phyloP scores from a whole-genome alignment of 2,329 filamentous ascomycete genomes.

The Epichloe scottii region DNA sequence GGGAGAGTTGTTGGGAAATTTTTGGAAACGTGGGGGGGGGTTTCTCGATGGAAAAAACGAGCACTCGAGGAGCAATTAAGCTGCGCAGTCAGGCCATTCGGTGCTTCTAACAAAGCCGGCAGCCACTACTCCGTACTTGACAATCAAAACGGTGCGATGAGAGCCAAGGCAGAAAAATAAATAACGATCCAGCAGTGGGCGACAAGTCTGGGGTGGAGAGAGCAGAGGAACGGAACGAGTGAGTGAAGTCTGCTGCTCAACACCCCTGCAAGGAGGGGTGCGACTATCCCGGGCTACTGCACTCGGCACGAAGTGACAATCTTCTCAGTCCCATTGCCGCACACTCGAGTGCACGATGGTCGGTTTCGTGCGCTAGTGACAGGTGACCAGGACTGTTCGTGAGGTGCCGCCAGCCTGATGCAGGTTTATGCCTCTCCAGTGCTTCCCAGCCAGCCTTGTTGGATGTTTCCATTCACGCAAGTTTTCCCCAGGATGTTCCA shows the following conservation, averaged over 20 bases:
- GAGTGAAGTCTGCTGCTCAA: too few species aligned
- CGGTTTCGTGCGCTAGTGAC: too few species aligned
- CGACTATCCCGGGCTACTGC: neutral
- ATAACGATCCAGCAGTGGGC: neutral
- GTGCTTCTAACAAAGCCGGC: conserved; percentile 5
- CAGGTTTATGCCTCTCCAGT: neutral
- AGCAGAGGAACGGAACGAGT: conserved; percentile 4
- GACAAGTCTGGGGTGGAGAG: conserved; percentile 4
- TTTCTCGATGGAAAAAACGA: neutral
- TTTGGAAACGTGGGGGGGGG: neutral
- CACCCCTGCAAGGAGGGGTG: neutral
- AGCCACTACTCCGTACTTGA: neutral
- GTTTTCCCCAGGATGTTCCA: too few species aligned
- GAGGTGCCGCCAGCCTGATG: neutral
- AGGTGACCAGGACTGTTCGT: neutral
- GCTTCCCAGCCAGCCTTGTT: too few species aligned
- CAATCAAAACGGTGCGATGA: neutral
- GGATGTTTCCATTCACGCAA: neutral
- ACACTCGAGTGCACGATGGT: neutral
- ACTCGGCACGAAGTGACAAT: neutral
- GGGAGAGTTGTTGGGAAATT: neutral
- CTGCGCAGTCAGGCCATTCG: neutral
- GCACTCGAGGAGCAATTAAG: neutral
- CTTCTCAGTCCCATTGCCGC: neutral
- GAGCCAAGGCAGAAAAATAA: conserved; percentile 1